Conservation (phyloP, 2,329 filamentous ascomycete species). For the Nigrograna mackinnonii region DNA sequence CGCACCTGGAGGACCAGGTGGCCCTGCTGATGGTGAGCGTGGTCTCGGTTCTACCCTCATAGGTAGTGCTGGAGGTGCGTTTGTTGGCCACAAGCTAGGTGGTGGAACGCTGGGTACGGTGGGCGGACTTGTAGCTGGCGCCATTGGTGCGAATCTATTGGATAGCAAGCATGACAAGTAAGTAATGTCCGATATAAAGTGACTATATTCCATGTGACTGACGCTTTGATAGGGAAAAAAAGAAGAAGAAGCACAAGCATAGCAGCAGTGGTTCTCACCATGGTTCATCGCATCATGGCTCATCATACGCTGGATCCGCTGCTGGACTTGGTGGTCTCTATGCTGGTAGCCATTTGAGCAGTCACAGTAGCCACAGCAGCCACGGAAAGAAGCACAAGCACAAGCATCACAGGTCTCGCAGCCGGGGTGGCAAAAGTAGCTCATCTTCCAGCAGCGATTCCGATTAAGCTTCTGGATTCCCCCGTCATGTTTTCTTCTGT, state of each 20-base stretch:
- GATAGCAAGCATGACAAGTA: slow-evolving; percentile 50
- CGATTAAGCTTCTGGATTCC: too few species aligned
- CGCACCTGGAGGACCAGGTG: slow-evolving; percentile 30
- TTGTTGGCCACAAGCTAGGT: slow-evolving; percentile 58
- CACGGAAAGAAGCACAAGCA: slow-evolving; percentile 21
- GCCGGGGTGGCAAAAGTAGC: slow-evolving; percentile 33
- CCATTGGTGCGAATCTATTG: slow-evolving; percentile 59
- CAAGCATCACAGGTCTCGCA: slow-evolving; percentile 35
- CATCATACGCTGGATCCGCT: slow-evolving; percentile 33
- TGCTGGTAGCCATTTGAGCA: slow-evolving; percentile 25
- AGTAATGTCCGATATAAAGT: slow-evolving; percentile 7
- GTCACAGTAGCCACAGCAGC: slow-evolving; percentile 10
- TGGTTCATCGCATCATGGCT: slow-evolving; percentile 28
- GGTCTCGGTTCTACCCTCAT: slow-evolving; percentile 59
- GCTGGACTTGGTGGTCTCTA: slow-evolving; percentile 40
- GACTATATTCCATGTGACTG: not conserved
- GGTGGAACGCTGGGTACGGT: slow-evolving; percentile 57
- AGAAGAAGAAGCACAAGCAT: slow-evolving; percentile 41
- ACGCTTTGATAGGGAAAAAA: slow-evolving; percentile 24
- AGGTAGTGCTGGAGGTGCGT: slow-evolving; percentile 59
- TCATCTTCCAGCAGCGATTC: slow-evolving; percentile 40
- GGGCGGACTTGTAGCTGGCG: slow-evolving; percentile 56
- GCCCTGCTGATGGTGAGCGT: slow-evolving; percentile 53
- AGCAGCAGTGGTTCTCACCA: slow-evolving; percentile 20
- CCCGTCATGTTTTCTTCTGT: too few species aligned